Conservation (phyloP, 2,329 filamentous ascomycete species). For the Aspergillus fructus region DNA sequence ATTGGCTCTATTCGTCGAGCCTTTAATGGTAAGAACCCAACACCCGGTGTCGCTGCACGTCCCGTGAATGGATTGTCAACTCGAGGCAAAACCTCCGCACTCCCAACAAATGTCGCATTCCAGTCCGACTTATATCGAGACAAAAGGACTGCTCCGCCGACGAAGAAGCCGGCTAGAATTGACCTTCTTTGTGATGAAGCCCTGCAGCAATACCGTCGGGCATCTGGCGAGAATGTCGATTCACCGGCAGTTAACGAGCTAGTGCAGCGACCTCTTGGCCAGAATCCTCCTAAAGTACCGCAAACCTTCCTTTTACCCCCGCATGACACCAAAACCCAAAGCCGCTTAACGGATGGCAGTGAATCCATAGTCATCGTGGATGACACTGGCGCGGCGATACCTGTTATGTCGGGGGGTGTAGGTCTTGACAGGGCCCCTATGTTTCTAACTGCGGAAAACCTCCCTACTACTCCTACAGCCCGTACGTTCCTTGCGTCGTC, state of each 20-base stretch:
- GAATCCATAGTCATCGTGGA: slow-evolving; percentile 89
- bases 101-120: slow-evolving; percentile 47
- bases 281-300: neutral
- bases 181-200: slow-evolving; percentile 79
- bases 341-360: slow-evolving; percentile 73
- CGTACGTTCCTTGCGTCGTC: slow-evolving; percentile 21
- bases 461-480: slow-evolving; percentile 15
- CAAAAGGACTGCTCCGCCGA: slow-evolving; percentile 33
- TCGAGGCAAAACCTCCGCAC: slow-evolving; percentile 40
- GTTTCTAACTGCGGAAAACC: slow-evolving; percentile 15
- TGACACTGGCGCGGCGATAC: slow-evolving; percentile 48
- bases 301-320: neutral
- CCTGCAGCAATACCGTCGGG: slow-evolving; percentile 74
- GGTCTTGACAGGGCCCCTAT: slow-evolving; percentile 17
- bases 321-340: slow-evolving; percentile 39
- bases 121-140: slow-evolving; percentile 45
- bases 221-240: slow-evolving; percentile 49
- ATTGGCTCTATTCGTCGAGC: slow-evolving; percentile 83
- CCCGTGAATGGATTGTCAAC: slow-evolving; percentile 35
- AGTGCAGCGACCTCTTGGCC: neutral
- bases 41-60: slow-evolving; percentile 32
- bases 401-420: slow-evolving; percentile 40
- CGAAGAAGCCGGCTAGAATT: slow-evolving; percentile 62
- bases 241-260: neutral
- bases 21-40: slow-evolving; percentile 61